Percentiles rank a stretch among this genome's conserved stretches.
phyloP scores from a whole-genome alignment of 2,329 filamentous ascomycete species.

The Myriosclerotinia scirpicola region DNA sequence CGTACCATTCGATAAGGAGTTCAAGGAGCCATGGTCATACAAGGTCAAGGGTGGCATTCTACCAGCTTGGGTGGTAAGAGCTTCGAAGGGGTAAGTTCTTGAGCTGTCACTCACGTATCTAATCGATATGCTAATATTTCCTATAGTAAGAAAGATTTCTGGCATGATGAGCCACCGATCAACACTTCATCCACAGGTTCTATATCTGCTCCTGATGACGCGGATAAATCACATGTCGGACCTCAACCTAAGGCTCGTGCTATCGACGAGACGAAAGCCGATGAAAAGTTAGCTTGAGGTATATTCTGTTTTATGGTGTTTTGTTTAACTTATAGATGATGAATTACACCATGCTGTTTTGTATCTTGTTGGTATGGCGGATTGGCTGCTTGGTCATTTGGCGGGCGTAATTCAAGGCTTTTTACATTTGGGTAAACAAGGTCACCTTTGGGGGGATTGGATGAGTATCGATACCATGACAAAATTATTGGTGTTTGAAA shows the following conservation, averaged over 20 bases:
- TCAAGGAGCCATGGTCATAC: conserved; percentile 80
- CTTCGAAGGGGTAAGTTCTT: conserved; percentile 12
- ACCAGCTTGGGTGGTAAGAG: conserved; percentile 69
- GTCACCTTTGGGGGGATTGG: too few species aligned
- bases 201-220: background rate
- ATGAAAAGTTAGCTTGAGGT: conserved; percentile 12
- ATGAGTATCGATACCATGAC: too few species aligned
- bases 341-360: background rate
- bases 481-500: too few species aligned
- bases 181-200: conserved; percentile 11
- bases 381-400: background rate
- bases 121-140: conserved; percentile 40
- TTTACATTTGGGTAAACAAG: background rate
- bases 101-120: too few species aligned
- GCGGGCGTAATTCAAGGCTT: background rate
- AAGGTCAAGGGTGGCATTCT: conserved; percentile 71
- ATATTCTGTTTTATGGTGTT: background rate
- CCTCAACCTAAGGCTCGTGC: conserved; percentile 5
- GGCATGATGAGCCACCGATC: conserved; percentile 27
- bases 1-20: conserved; percentile 69
- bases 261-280: background rate
- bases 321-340: background rate
- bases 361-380: background rate
- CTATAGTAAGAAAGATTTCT: conserved; percentile 44
- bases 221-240: background rate